phyloP scores from a whole-genome alignment of 257 asterid genomes.

The Penstemon davidsonii region DNA sequence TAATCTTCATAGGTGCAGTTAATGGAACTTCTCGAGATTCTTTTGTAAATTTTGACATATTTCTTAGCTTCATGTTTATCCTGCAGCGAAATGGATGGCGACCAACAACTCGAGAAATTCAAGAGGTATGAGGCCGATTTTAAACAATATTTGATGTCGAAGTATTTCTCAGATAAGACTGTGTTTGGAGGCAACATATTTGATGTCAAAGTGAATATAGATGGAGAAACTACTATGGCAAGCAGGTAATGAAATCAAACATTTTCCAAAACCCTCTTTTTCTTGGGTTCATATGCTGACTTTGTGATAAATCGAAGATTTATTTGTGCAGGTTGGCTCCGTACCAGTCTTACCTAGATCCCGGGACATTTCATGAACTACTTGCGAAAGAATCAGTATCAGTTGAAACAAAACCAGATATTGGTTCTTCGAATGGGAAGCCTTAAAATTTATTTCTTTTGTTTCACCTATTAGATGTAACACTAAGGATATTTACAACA shows the following conservation, averaged over 20 bases:
- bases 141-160: slow-evolving; percentile 55
- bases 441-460: slow-evolving; percentile 20
- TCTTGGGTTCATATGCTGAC: slow-evolving; percentile 10
- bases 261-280: slow-evolving; percentile 9
- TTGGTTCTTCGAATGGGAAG: slow-evolving; percentile 48
- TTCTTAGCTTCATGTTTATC: slow-evolving; percentile 10
- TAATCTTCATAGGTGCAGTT: too few species aligned
- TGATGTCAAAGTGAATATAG: slow-evolving; percentile 41
- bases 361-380: slow-evolving; percentile 48
- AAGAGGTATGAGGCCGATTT: slow-evolving; percentile 63
- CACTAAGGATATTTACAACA: too few species aligned
- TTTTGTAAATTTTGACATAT: too few species aligned
- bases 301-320: background rate
- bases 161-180: slow-evolving; percentile 87
- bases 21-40: too few species aligned
- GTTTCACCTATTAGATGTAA: too few species aligned
- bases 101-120: slow-evolving; percentile 52
- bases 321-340: slow-evolving; percentile 54
- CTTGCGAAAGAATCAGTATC: slow-evolving; percentile 42
- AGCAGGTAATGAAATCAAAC: slow-evolving; percentile 55
- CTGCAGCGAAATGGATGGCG: slow-evolving; percentile 37
- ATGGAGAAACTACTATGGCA: slow-evolving; percentile 70
- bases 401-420: slow-evolving; percentile 41
- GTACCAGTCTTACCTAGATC: slow-evolving; percentile 61
- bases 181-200: slow-evolving; percentile 69